Conservation (phyloP, 176 grass and related monocot species). For the Oryza meyeriana region DNA sequence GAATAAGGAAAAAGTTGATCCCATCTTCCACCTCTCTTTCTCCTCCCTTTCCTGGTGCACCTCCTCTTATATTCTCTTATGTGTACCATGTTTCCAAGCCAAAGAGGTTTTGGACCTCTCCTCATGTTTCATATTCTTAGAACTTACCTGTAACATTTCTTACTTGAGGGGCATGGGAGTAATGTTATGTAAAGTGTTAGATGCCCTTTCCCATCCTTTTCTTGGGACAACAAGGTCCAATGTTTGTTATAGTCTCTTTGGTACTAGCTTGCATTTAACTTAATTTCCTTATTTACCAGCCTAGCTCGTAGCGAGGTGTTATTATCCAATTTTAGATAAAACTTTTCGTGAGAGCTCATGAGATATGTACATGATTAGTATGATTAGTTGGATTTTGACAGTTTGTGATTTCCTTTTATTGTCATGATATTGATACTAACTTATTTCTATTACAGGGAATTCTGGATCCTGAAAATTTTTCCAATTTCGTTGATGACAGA, state of each 20-base stretch:
- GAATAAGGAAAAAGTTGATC: background rate
- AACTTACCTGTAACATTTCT: background rate
- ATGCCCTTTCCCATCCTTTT: background rate
- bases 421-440: slow-evolving; percentile 29
- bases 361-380: background rate
- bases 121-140: background rate
- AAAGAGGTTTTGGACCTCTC: background rate
- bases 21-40: background rate
- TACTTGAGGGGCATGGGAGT: background rate
- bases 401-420: slow-evolving; percentile 4
- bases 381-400: background rate
- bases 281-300: background rate
- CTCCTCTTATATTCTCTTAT: background rate
- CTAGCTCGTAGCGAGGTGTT: background rate
- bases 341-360: background rate
- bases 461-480: slow-evolving; percentile 65
- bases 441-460: slow-evolving; percentile 59
- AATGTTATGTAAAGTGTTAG: background rate
- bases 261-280: background rate
- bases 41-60: background rate
- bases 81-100: background rate
- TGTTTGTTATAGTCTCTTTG: background rate
- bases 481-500: slow-evolving; percentile 55
- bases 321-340: background rate
- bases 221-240: background rate